phyloP scores from a whole-genome alignment of 495 filamentous ascomycete species.

The Aspergillus campestris region DNA sequence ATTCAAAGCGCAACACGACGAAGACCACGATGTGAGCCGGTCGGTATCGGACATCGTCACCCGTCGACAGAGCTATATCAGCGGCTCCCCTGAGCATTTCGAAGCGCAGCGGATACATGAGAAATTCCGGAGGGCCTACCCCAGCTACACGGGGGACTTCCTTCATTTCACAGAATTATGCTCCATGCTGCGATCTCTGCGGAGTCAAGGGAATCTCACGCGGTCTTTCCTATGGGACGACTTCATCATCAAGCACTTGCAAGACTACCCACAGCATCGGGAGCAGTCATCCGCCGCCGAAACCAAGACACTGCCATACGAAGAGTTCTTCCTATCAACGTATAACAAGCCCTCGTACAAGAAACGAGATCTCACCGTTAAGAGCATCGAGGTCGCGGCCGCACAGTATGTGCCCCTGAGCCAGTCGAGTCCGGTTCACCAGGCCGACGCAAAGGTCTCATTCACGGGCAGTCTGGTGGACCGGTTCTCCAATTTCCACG shows the following conservation, averaged over 20 bases:
- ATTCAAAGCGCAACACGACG: not conserved
- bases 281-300: constrained; percentile 12
- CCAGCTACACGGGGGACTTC: constrained; percentile 45
- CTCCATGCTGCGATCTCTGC: constrained; percentile 42
- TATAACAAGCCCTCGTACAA: constrained; percentile 25
- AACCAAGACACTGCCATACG: constrained; percentile 20
- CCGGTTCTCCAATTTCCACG: constrained; percentile 20
- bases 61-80: constrained; percentile 19
- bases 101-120: constrained; percentile 31
- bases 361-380: constrained; percentile 27
- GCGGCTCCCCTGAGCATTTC: constrained; percentile 8
- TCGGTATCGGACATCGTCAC: constrained; percentile 10
- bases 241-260: constrained; percentile 46
- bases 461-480: constrained; percentile 25
- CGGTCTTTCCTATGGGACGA: constrained; percentile 58
- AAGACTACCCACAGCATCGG: constrained; percentile 30
- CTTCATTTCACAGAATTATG: constrained; percentile 47
- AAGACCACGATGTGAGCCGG: not conserved
- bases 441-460: constrained; percentile 6
- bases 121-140: constrained; percentile 49
- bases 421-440: not conserved
- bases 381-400: constrained; percentile 21
- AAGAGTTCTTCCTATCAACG: constrained; percentile 23
- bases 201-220: constrained; percentile 27
- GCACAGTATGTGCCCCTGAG: constrained; percentile 11